Base-by-base conservation (phyloP, 305 asterid species). In the Plantago coronopus region DNA sequence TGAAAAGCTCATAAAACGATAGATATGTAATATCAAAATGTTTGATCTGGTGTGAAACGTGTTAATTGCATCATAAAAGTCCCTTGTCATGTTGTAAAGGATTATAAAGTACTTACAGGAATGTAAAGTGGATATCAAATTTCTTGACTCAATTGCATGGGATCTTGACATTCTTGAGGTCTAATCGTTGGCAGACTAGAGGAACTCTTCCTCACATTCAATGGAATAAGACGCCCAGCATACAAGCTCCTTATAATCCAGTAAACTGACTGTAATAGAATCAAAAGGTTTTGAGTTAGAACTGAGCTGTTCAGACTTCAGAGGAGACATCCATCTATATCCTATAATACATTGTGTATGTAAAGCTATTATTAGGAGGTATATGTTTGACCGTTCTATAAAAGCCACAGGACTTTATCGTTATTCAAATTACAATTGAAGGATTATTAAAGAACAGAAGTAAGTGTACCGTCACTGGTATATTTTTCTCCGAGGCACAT, bases 231-330 rank as follows among this genome's bases (percentile, higher is more conserved):
- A 62, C 76, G 68, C 50, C 95, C 87, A 17, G 73, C 81, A 45
- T 79, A 80, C 56, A 88, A 83, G 80, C 95, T 77, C 82, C 74
- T 83, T 72, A 74, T 78, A 65, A 86, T 77, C 96, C 93, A 88
- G 74, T 62, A 67, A 77, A 78, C 69, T 7, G 95, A 67, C 96
- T 88, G 93, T 88, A 78, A 47, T 12, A 65, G 40, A 63, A 56
- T 38, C 69, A 50, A 38, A 23, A 47, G 54, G 50, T 51, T 18
- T 57, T 48, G 59, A 63, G 69, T 27, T 44, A 63, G 61, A 55
- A 34, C 29, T 61, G 37, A 54, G 23, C 49, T 21, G 55, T 50
- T 43, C n/a, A 54, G 12, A 17, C 25, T 48, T 43, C n/a, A 54
- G 12, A 17, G 20, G 54, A 40, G 31, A 63, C 17, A 31, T 23